Evolutionary conservation across 164 flowering plant species (phyloP), one percentile per base, ranked within the genome.

Genomic region (Houttuynia cordata): DNA sequence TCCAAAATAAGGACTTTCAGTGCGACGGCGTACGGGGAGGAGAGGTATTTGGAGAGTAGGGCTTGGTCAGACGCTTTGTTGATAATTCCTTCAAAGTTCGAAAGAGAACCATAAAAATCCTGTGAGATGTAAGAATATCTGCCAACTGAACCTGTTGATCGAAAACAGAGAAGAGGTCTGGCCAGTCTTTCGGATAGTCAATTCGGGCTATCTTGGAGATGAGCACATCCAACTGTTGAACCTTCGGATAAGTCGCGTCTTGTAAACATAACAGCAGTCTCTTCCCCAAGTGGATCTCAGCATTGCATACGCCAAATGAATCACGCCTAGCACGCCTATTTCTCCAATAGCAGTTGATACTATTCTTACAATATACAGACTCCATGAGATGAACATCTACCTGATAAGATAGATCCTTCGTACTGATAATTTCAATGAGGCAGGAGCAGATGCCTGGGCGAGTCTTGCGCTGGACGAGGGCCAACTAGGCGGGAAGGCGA

Each of bases 181-280:
- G 86, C 97, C 98, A 93, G 63, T 93, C 98, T 70, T 77, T 87
- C 22, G 98, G 97, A 77, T 93, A 93, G 74, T 93, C 98, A 56
- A 90, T 72, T n/a, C 98, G 91, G 69, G 98, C 98, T 72, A 93
- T 88, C 70, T 93, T 93, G 42, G 98, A 93, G 62, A 90, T 74
- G 58, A 87, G 78, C 39, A 93, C 91, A 60, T 96, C 91, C 81
- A 90, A 64, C 75, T 81, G 81, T 51, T 71, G 71, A 70, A 92
- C 98, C 97, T 92, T n/a, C n/a, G n/a, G 84, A 70, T 84, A 70
- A 66, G 87, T 84, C 61, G 86, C 88, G 78, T 93, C 98, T 73
- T 88, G 76, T 70, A 87, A 75, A 63, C 89, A 86, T 45, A 85
- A 78, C 70, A 93, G 60, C 54, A 93, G 62, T 56, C 81, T 93